Base-by-base conservation (phyloP, 805 yeast genomes). In the Wickerhamiella shivajii region DNA sequence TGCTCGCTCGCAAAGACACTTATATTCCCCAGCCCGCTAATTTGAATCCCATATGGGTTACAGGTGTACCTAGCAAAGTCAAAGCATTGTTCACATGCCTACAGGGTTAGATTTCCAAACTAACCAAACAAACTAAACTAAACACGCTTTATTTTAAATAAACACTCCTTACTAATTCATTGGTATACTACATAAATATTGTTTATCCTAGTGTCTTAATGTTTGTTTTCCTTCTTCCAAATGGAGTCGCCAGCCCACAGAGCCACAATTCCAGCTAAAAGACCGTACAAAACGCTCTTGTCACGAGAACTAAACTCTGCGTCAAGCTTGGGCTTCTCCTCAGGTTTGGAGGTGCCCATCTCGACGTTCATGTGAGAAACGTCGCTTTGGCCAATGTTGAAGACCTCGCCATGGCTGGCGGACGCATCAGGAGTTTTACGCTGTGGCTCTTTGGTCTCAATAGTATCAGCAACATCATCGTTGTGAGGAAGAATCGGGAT, bases 171-270 rank as follows among this genome's bases (percentile, higher is more conserved):
- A n/a, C n/a, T n/a, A n/a, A n/a, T n/a, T n/a, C n/a, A n/a, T n/a
- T n/a, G n/a, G n/a, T n/a, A n/a, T n/a, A n/a, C n/a, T n/a, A n/a
- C n/a, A n/a, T n/a, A n/a, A n/a, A n/a, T n/a, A n/a, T n/a, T n/a
- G n/a, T n/a, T n/a, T n/a, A n/a, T n/a, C n/a, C n/a, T n/a, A n/a
- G n/a, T n/a, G n/a, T n/a, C n/a, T n/a, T n/a, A n/a, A n/a, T n/a
- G n/a, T n/a, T 33, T 27, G 31, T 36, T 34, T 23, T 40, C 27
- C 40, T 41, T 39, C 32, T 39, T 40, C 22, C 38, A 25, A 11
- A 34, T 17, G 11, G 36, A 13, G 55, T 55, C 50, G 13, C 53
- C 31, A 7, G 43, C 39, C 59, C 60, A 56, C 61, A 63, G 56
- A 6, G 49, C 55, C 0, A 51, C 50, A 7, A 58, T 49, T 8